Evolutionary conservation across 106 monocot genomes (phyloP).

Genomic region (Cymbidium sinense): DNA sequence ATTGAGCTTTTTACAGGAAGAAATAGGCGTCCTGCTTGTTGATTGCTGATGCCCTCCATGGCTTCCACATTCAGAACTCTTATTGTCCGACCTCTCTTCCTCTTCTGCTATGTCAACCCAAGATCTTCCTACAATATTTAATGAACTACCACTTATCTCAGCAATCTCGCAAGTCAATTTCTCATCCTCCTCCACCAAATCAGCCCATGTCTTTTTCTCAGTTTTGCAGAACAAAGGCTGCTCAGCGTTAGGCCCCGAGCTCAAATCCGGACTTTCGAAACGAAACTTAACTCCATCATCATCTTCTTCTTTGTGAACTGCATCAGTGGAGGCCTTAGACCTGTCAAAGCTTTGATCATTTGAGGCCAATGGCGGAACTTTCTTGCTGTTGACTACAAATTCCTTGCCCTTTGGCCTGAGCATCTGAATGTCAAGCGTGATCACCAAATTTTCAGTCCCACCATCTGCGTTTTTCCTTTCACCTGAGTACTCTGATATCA

Average conservation of each 20-base stretch:
- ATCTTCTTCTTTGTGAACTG: background rate
- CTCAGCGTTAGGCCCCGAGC: too few species aligned
- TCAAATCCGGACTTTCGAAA: background rate
- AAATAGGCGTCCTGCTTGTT: background rate
- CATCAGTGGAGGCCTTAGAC: background rate
- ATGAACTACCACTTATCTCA: background rate
- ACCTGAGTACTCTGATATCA: background rate
- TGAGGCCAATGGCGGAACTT: background rate
- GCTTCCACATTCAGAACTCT: background rate
- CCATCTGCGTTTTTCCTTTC: background rate
- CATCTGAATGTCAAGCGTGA: constrained; percentile 6
- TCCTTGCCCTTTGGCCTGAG: background rate
- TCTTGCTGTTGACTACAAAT: background rate
- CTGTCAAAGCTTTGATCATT: background rate
- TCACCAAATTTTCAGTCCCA: background rate
- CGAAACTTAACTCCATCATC: background rate
- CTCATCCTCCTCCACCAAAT: constrained; percentile 10
- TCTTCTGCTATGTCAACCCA: too few species aligned
- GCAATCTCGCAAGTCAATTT: background rate
- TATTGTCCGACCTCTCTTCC: too few species aligned
- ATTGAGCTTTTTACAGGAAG: background rate
- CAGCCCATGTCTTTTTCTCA: constrained; percentile 3
- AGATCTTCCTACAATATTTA: background rate
- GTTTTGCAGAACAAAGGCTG: background rate
- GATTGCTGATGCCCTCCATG: background rate